phyloP scores from a whole-genome alignment of 208 protist species.

The Acanthamoeba lugdunensis region DNA sequence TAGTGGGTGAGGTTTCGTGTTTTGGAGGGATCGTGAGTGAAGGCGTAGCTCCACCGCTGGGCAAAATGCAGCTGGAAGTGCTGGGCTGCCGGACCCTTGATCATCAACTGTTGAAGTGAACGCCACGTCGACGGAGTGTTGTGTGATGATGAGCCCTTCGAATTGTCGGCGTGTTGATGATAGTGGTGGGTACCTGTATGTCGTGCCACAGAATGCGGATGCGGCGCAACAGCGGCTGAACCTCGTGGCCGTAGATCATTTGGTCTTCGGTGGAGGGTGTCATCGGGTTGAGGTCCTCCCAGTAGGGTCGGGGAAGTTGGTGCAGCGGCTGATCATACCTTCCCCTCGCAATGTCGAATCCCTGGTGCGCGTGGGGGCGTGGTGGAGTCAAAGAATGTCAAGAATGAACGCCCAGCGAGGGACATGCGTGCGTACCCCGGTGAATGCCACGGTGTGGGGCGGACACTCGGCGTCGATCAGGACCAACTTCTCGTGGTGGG shows the following conservation, averaged over 20 bases:
- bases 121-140: neutral
- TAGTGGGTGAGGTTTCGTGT: conserved; percentile 54
- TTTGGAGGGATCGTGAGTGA: conserved; percentile 74
- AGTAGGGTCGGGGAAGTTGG: conserved; percentile 77
- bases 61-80: conserved; percentile 80
- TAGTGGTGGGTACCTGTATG: neutral
- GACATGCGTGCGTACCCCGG: conserved; percentile 66
- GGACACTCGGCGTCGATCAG: conserved; percentile 82
- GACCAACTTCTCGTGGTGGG: conserved; percentile 85
- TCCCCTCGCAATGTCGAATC: conserved; percentile 83
- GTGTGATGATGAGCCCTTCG: neutral
- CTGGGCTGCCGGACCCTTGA: conserved; percentile 73
- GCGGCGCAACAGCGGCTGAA: conserved; percentile 80
- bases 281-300: conserved; percentile 69
- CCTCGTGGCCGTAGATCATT: conserved; percentile 61
- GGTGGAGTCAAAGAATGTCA: neutral
- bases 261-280: conserved; percentile 30
- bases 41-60: conserved; percentile 82
- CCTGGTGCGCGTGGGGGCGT: neutral
- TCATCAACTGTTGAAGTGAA: conserved; percentile 72
- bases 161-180: neutral
- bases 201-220: conserved; percentile 84
- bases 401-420: neutral
- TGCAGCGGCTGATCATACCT: conserved; percentile 83
- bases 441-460: conserved; percentile 79